These are phyloP conservation scores for Xylariaceae sp. DNA, from an alignment of 2,329 filamentous ascomycete genomes.

Conservation along the genomic window DNA sequence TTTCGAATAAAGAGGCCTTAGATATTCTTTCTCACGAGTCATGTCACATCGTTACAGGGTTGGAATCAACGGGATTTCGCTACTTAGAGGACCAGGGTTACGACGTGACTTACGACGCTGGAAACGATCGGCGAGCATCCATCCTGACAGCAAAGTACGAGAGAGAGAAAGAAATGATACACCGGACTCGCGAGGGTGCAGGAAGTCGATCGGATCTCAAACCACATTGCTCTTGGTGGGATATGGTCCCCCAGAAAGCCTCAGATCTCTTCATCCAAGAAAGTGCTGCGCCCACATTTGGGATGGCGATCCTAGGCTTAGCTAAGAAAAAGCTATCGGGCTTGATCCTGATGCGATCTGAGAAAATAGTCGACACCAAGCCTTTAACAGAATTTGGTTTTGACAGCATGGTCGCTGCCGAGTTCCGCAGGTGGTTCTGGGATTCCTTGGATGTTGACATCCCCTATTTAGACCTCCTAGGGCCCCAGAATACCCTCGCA, in stretches of 20 bases:
- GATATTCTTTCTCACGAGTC: no score
- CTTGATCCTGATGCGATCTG: slow-evolving; percentile 10
- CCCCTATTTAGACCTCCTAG: slow-evolving; percentile 26
- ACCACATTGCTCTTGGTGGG: no score
- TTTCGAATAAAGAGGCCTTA: slow-evolving; percentile 5
- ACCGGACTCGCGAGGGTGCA: neutral
- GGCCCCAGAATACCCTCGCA: slow-evolving; percentile 7
- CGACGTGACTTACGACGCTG: slow-evolving; percentile 9
- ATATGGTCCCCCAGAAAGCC: neutral
- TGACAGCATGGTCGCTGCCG: slow-evolving; percentile 36
- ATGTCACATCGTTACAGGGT: slow-evolving; percentile 21
- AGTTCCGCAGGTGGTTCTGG: slow-evolving; percentile 34
- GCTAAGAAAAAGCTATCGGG: slow-evolving; percentile 12
- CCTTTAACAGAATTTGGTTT: slow-evolving; percentile 26
- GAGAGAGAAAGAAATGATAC: neutral
- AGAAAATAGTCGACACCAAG: slow-evolving; percentile 14
- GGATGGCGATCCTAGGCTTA: slow-evolving; percentile 4
- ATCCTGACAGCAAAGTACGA: slow-evolving; percentile 1
- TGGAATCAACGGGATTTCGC: slow-evolving; percentile 15
- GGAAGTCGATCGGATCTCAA: no score
- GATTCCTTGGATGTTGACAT: slow-evolving; percentile 30
- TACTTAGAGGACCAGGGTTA: slow-evolving; percentile 16
- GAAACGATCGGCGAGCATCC: slow-evolving; percentile 10
- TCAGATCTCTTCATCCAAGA: neutral
- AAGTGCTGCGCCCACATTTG: slow-evolving; percentile 19